Conservation (phyloP, 2,329 filamentous ascomycete genomes). For the Aureobasidium sp. region DNA sequence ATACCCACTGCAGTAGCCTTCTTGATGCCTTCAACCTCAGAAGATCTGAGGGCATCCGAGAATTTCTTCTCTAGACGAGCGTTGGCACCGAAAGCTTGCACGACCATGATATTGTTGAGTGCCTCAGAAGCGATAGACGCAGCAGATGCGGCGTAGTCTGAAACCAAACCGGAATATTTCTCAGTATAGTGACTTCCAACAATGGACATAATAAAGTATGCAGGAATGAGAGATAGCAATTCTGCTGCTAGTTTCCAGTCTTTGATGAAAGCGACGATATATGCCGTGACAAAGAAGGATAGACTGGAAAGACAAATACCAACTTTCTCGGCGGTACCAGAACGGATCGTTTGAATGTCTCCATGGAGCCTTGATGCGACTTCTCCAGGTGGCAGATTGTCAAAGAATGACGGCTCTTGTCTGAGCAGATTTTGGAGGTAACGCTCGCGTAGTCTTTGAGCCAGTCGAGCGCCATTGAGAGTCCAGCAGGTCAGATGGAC, state of each 20-base stretch:
- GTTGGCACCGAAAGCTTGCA: conserved; percentile 58
- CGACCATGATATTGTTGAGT: conserved; percentile 53
- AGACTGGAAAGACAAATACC: conserved; percentile 56
- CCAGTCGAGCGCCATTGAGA: conserved; percentile 56
- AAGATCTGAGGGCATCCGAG: conserved; percentile 43
- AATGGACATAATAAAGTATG: conserved; percentile 54
- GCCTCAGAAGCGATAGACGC: conserved; percentile 58
- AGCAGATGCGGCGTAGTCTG: conserved; percentile 49
- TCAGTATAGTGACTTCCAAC: conserved; percentile 49
- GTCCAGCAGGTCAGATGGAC: conserved; percentile 58
- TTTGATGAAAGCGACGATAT: conserved; percentile 60
- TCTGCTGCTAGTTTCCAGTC: conserved; percentile 57
- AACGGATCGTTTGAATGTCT: conserved; percentile 60
- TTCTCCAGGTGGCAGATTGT: conserved; percentile 55
- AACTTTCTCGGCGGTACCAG: conserved; percentile 64
- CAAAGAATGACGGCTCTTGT: conserved; percentile 59
- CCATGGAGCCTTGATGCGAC: conserved; percentile 57
- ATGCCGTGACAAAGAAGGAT: conserved; percentile 62
- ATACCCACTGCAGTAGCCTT: conserved; percentile 52
- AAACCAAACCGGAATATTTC: conserved; percentile 46
- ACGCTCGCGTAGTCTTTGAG: conserved; percentile 54
- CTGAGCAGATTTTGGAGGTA: conserved; percentile 54
- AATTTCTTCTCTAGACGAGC: conserved; percentile 55
- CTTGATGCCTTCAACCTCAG: conserved; percentile 48
- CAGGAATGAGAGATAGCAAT: conserved; percentile 56